A percentile compares a stretch with the other conserved stretches of the same genome.
These are phyloP conservation scores for Pharus latifolius DNA, from an alignment of 176 grass and related monocot genomes.

Conservation along the genomic window DNA sequence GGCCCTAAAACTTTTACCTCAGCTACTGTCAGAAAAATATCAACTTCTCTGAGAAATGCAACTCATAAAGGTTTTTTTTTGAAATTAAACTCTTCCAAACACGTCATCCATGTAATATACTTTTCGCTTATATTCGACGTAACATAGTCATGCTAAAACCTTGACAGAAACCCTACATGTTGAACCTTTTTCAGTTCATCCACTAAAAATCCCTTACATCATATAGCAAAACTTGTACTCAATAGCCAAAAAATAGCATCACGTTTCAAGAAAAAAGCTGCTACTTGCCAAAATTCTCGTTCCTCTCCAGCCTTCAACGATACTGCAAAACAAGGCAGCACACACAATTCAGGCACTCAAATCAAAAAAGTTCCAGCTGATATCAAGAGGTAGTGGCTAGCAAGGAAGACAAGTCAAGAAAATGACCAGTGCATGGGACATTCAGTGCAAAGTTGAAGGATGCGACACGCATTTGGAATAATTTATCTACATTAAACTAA, in stretches of 20 bases:
- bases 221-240: not conserved
- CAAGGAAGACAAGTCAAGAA: not conserved
- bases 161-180: too few species aligned
- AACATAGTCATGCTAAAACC: too few species aligned
- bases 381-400: not conserved
- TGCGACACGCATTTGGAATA: not conserved
- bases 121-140: too few species aligned
- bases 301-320: not conserved
- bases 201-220: not conserved
- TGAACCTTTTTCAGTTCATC: too few species aligned
- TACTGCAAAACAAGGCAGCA: not conserved
- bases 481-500: not conserved
- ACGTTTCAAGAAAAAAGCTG: not conserved
- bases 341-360: not conserved
- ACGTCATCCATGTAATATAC: too few species aligned
- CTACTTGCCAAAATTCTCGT: not conserved
- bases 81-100: too few species aligned
- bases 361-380: not conserved
- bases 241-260: not conserved
- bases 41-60: too few species aligned
- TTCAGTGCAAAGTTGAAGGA: not conserved
- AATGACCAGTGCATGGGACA: not conserved
- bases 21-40: too few species aligned
- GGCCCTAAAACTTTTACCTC: too few species aligned
- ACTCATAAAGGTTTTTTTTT: too few species aligned